Conservation (phyloP, 768 basidiomycete species). For the Cystofilobasidium ferigula region DNA sequence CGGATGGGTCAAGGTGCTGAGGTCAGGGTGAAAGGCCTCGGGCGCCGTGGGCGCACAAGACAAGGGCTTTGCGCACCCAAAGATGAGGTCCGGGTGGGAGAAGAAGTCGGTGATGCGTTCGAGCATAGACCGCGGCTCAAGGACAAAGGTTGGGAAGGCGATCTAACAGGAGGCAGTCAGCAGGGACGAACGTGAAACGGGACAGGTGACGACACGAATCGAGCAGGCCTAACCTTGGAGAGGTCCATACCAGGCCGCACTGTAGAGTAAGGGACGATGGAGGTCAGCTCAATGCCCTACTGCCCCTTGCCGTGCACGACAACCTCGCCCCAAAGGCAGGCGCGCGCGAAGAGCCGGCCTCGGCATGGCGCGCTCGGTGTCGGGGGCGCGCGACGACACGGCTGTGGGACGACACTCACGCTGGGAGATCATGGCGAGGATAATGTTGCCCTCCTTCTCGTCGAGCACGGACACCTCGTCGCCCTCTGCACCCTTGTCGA, state of each 20-base stretch:
- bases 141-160: conserved; percentile 54
- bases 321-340: neutral
- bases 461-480: conserved; percentile 85
- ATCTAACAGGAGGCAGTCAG: conserved; percentile 17
- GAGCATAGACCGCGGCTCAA: conserved; percentile 93
- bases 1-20: conserved; percentile 10
- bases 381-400: neutral
- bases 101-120: conserved; percentile 99
- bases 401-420: conserved; percentile 45
- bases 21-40: too few relatives aligned
- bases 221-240: conserved; percentile 51
- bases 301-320: too few relatives aligned
- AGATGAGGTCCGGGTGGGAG: conserved; percentile 94
- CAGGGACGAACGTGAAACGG: conserved; percentile 48
- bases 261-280: conserved; percentile 17
- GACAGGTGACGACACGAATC: conserved; percentile 30
- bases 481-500: conserved; percentile 48
- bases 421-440: conserved; percentile 76
- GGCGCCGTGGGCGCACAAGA: too few relatives aligned
- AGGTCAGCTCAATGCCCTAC: conserved; percentile 6
- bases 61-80: too few relatives aligned
- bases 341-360: neutral
- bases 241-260: conserved; percentile 88
- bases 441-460: conserved; percentile 85
- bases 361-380: neutral